Percentiles rank a stretch among this genome's conserved stretches.
Evolutionary conservation across 331 rosid species (phyloP).

Genomic region (Rosa hybrid): DNA sequence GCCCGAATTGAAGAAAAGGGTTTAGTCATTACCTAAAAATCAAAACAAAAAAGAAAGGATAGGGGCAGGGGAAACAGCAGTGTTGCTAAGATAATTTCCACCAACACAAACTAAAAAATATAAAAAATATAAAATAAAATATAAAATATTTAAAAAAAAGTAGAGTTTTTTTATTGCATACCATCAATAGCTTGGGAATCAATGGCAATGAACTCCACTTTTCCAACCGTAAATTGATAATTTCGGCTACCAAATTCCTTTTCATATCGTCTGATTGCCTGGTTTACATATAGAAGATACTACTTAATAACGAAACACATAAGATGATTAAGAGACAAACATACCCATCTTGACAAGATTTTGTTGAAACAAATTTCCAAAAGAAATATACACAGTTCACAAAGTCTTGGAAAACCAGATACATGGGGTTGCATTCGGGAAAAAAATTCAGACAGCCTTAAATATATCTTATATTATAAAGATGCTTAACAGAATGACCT

Average conservation of each 20-base stretch:
- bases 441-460: not conserved
- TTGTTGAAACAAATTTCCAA: not conserved
- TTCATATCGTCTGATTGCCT: conserved; percentile 68
- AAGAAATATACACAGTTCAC: not conserved
- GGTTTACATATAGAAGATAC: conserved; percentile 5
- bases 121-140: conserved; percentile 11
- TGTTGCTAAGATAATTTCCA: not conserved
- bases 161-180: conserved; percentile 25
- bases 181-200: conserved; percentile 85
- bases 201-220: conserved; percentile 71
- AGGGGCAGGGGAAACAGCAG: not conserved
- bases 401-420: not conserved
- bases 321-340: not conserved
- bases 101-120: not conserved
- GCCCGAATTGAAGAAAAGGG: not conserved
- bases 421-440: not conserved
- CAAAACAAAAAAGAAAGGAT: not conserved
- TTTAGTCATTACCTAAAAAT: not conserved
- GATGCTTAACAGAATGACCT: not conserved
- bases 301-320: conserved; percentile 14
- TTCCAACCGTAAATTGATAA: conserved; percentile 54
- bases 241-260: conserved; percentile 65
- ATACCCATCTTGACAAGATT: not conserved
- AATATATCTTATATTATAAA: not conserved
- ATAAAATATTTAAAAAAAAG: not conserved